Percentiles rank a stretch among this genome's conserved stretches.
These are phyloP conservation scores for Aegilops bicornis DNA, from an alignment of 176 grass and related monocot species.

Conservation along the genomic window DNA sequence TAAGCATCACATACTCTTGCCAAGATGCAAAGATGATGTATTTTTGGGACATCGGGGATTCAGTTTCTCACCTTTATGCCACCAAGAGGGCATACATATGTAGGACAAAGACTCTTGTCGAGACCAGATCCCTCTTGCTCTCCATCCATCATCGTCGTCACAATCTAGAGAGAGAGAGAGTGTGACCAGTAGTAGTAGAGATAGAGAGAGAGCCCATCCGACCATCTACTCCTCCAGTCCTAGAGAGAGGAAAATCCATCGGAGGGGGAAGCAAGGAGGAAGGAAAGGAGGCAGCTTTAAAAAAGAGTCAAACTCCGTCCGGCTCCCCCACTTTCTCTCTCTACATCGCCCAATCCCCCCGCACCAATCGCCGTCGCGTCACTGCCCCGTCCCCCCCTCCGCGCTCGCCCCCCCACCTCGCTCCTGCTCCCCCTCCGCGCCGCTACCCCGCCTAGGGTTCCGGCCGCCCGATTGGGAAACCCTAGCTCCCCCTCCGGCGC, in stretches of 20 bases:
- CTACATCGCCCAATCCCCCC: constrained; percentile 5
- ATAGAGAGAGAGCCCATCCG: not conserved
- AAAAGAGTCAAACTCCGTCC: constrained; percentile 16
- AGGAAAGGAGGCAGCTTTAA: constrained; percentile 10
- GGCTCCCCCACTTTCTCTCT: constrained; percentile 19
- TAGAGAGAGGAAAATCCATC: not conserved
- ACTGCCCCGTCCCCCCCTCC: constrained; percentile 1
- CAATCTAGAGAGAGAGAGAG: constrained; percentile 2
- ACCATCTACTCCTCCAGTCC: not conserved
- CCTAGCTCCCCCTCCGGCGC: not conserved
- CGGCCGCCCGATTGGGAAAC: not conserved
- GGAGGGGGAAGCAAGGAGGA: not conserved
- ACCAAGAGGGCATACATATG: not conserved
- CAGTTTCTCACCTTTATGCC: not conserved
- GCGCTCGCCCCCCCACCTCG: not conserved
- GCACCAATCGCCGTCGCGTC: constrained; percentile 13
- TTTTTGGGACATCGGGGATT: not conserved
- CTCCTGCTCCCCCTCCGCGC: not conserved
- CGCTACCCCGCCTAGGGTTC: not conserved
- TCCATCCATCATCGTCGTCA: not conserved
- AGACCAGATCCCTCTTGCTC: not conserved
- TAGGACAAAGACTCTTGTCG: not conserved
- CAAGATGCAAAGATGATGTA: not conserved
- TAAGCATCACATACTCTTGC: not conserved
- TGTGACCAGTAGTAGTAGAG: not conserved